These are phyloP conservation scores for Dioscorea cayenensis DNA, from an alignment of 116 monocot species.

Conservation along the genomic window DNA sequence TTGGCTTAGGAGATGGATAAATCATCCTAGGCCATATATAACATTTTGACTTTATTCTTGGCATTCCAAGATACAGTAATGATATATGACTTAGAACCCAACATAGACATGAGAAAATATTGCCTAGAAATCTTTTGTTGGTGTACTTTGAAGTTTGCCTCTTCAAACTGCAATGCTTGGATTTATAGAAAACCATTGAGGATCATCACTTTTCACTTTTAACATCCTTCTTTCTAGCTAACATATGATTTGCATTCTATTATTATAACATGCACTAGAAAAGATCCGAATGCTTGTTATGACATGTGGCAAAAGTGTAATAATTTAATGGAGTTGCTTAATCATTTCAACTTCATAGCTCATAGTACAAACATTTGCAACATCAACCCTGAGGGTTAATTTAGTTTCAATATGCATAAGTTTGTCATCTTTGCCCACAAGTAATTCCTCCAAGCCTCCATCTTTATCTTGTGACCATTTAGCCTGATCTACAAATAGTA, in stretches of 20 bases:
- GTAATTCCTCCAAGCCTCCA: slow-evolving; percentile 65
- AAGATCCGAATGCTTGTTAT: not conserved
- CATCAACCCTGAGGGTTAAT: slow-evolving; percentile 81
- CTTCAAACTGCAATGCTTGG: slow-evolving; percentile 71
- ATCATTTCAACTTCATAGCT: slow-evolving; percentile 33
- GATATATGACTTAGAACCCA: slow-evolving; percentile 37
- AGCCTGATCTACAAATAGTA: slow-evolving; percentile 36
- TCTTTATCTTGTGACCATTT: slow-evolving; percentile 92
- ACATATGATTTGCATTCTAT: no score
- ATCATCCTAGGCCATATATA: no score
- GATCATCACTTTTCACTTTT: no score
- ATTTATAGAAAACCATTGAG: not conserved
- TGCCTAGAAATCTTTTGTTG: slow-evolving; percentile 67
- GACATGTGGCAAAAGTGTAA: not conserved
- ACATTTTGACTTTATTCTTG: no score
- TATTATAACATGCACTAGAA: no score
- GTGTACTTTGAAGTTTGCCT: slow-evolving; percentile 67
- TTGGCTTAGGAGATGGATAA: no score
- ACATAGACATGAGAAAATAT: slow-evolving; percentile 54
- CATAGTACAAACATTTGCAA: slow-evolving; percentile 91
- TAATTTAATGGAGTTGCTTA: not conserved
- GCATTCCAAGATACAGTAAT: no score
- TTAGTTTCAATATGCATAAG: slow-evolving; percentile 84
- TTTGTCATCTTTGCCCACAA: slow-evolving; percentile 87
- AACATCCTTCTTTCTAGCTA: no score